Base-by-base conservation (phyloP, 495 filamentous ascomycete species). In the Xylona heveae region DNA sequence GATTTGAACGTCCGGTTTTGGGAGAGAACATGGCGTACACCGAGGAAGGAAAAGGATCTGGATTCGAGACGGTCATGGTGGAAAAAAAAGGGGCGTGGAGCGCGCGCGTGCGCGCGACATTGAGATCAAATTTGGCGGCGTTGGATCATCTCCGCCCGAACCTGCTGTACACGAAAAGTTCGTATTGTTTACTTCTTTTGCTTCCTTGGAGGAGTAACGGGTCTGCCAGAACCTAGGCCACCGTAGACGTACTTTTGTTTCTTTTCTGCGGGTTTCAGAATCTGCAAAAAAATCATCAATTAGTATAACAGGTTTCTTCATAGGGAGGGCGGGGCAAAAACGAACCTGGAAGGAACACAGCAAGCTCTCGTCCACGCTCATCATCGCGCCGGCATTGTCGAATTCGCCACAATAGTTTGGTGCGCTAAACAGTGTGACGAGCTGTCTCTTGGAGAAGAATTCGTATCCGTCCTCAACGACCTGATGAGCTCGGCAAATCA, bases 201-300 rank as follows among this genome's bases (percentile, higher is more conserved):
- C 57, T 78, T 85, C 71, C 79, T 75, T 59, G 77, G 80, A 70
- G 78, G 74, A 71, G 78, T 88, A 59, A 78, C 65, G 58, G 77
- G 68, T 59, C 73, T 74, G 70, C 74, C 69, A 60, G 73, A 68
- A 62, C 78, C 78, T 62, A 84, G 72, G 64, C 77, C 71, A 63
- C 74, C 72, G 61, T 78, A 78, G 52, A 92, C 85, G 67, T 92
- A 97, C 82, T 97, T 97, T 81, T 92, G 85, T 77, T 97, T 97
- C 73, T 97, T 97, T 70, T 97, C 88, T 57, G 88, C 88, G 49
- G 88, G 88, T 63, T 95, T 97, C 60, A 97, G 64, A 56, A 97
- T 97, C 85, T 95, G 43, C 21, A 15, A 17, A 9, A 23, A 3
- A 19, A 34, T 3, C 24, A 13, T 26, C n/a, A 13, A 10, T n/a